Percentiles rank a stretch among this genome's conserved stretches.
Conservation (phyloP, 139 green algal genomes). For the Diplosphaera chodatii region DNA sequence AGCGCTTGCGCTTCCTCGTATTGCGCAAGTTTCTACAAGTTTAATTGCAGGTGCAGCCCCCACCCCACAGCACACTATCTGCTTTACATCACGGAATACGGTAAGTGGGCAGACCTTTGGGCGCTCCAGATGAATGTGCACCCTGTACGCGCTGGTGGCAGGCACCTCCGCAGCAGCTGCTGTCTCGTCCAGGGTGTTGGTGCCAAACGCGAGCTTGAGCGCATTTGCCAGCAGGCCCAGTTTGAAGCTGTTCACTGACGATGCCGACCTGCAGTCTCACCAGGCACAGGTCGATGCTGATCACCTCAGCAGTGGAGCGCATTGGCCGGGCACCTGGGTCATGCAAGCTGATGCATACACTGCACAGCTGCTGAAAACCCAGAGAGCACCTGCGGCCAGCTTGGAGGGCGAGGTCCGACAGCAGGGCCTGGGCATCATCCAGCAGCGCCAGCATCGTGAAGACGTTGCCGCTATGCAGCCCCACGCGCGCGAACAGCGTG, state of each 20-base stretch:
- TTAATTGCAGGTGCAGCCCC: too few species aligned
- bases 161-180: slow-evolving; percentile 8
- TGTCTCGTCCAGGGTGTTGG: slow-evolving; percentile 1
- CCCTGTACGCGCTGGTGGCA: slow-evolving; percentile 41
- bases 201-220: slow-evolving; percentile 60
- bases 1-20: too few species aligned
- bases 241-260: slow-evolving; percentile 30
- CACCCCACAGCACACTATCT: too few species aligned
- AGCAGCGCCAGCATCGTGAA: slow-evolving; percentile 17
- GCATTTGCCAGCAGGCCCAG: slow-evolving; percentile 32
- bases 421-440: slow-evolving; percentile 22
- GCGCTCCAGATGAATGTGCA: slow-evolving; percentile 64
- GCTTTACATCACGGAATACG: too few species aligned
- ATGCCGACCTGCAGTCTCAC: slow-evolving; percentile 32
- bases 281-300: too few species aligned
- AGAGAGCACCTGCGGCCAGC: slow-evolving; percentile 32
- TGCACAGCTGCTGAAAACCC: too few species aligned
- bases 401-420: slow-evolving; percentile 25
- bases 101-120: slow-evolving; percentile 22
- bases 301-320: too few species aligned
- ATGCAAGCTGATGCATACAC: too few species aligned
- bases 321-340: too few species aligned
- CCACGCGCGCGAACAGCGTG: slow-evolving; percentile 32
- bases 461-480: slow-evolving; percentile 19
- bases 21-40: too few species aligned